Evolutionary conservation across 441 rosid species (phyloP), one percentile per base, ranked within the genome.

Genomic region (Populus hybrid): DNA sequence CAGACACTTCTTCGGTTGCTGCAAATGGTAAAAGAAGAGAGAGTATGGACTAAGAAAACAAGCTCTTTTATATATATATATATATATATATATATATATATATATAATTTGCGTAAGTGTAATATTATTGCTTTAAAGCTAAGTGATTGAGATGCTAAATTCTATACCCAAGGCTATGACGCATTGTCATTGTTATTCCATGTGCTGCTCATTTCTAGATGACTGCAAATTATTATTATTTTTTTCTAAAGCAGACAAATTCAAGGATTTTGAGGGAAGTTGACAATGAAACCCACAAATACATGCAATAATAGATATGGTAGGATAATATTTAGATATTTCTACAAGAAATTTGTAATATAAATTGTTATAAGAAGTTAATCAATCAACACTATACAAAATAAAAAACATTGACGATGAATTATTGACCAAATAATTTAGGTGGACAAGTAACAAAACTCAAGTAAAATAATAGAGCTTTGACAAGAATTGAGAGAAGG

Each of bases 1-100:
- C 63, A 5, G 42, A 54, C 69, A 30, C 32, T 30, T 20, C 69
- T 84, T 79, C 91, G 63, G 38, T 76, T 8, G 81, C 85, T 77
- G 84, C 69, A 63, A 69, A 77, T 1, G 70, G 11, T 28, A 12
- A 40, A 70, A 3, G 54, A 21, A 42, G 5, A 7, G 18, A 57
- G 18, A 12, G 34, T 67, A 38, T 65, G 68, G 5, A 57, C 57
- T 24, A 78, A 78, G 71, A 69, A 70, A 75, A 66, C 24, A 18
- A 30, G 3, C 32, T 30, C 32, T 30, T 30, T 0, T 24, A 24
- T 24, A 24, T 24, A 24, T 24, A 24, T 24, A 24, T 24, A 24
- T 24, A 24, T 24, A 24, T 24, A 24, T 24, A 24, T 24, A 30
- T 54, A 10, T 18, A n/a, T 21, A 5, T 35, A 28, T 30, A 30